These are phyloP conservation scores for Haplosporangium sp. DNA, from an alignment of 371 early-diverging fungal species.

Conservation along the genomic window DNA sequence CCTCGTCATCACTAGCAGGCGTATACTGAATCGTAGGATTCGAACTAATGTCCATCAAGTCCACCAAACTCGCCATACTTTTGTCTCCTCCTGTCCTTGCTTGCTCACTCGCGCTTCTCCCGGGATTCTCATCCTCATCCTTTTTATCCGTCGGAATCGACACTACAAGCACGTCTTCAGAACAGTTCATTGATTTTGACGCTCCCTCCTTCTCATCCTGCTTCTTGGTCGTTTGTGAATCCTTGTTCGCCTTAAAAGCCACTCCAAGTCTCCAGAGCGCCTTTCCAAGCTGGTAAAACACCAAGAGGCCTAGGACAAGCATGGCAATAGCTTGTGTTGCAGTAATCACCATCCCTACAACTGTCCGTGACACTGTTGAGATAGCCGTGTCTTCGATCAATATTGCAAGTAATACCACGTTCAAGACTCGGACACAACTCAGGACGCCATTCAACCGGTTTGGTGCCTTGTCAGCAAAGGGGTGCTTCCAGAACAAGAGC, in stretches of 20 bases:
- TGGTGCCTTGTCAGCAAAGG: slow-evolving; percentile 28
- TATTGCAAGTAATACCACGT: slow-evolving; percentile 33
- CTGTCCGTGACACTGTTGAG: slow-evolving; percentile 29
- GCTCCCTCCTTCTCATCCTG: too few species aligned
- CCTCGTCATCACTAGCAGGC: slow-evolving; percentile 38
- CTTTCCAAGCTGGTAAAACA: slow-evolving; percentile 30
- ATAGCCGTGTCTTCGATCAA: slow-evolving; percentile 25
- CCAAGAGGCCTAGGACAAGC: slow-evolving; percentile 21
- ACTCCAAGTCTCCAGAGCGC: slow-evolving; percentile 19
- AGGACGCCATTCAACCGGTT: slow-evolving; percentile 35
- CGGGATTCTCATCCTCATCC: slow-evolving; percentile 5
- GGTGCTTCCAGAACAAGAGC: slow-evolving; percentile 40
- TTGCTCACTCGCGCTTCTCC: slow-evolving; percentile 34
- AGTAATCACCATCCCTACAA: slow-evolving; percentile 27
- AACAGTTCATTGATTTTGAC: background rate
- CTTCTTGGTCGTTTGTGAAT: slow-evolving; percentile 5
- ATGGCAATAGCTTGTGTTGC: slow-evolving; percentile 36
- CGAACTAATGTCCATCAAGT: slow-evolving; percentile 44
- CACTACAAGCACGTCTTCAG: slow-evolving; percentile 15
- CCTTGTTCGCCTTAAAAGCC: slow-evolving; percentile 7
- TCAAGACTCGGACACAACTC: slow-evolving; percentile 36
- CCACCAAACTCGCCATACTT: slow-evolving; percentile 41
- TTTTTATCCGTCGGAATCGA: slow-evolving; percentile 1
- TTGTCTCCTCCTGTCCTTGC: background rate
- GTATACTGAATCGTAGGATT: slow-evolving; percentile 35